Percentiles rank a stretch among this genome's conserved stretches.
Evolutionary conservation across 768 basidiomycete genomes (phyloP).

Genomic region (Amanita phalloides): DNA sequence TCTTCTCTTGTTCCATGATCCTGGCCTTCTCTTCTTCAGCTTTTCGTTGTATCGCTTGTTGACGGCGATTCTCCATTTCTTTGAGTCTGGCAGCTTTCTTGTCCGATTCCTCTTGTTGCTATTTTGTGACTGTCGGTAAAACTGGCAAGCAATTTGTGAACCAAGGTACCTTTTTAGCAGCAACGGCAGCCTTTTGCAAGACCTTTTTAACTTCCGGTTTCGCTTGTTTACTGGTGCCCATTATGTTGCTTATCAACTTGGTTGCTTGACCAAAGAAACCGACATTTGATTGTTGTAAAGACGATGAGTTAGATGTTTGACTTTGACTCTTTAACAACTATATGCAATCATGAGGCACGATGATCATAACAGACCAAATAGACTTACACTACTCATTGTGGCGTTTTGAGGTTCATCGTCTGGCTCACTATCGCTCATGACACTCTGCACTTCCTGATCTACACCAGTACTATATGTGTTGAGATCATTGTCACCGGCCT

Average conservation of each 20-base stretch:
- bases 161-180: slow-evolving; percentile 74
- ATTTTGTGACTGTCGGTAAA: neutral
- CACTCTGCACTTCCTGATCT: slow-evolving; percentile 23
- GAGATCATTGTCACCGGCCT: slow-evolving; percentile 11
- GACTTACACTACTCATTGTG: slow-evolving; percentile 24
- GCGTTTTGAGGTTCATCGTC: slow-evolving; percentile 32
- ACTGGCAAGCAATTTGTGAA: slow-evolving; percentile 1
- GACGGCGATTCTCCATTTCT: slow-evolving; percentile 79
- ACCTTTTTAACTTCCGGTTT: slow-evolving; percentile 72
- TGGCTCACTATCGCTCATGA: slow-evolving; percentile 25
- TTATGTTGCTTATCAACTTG: slow-evolving; percentile 54
- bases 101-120: slow-evolving; percentile 89
- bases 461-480: slow-evolving; percentile 26
- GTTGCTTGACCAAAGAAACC: slow-evolving; percentile 67
- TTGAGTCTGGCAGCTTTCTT: slow-evolving; percentile 66
- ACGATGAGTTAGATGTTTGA: slow-evolving; percentile 45
- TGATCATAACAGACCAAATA: slow-evolving; percentile 25
- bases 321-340: slow-evolving; percentile 33
- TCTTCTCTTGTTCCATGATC: slow-evolving; percentile 57
- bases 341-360: slow-evolving; percentile 7
- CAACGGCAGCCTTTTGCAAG: slow-evolving; percentile 69
- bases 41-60: slow-evolving; percentile 59
- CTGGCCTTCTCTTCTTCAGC: slow-evolving; percentile 66
- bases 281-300: slow-evolving; percentile 40
- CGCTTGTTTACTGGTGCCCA: slow-evolving; percentile 60